A percentile compares a stretch with the other conserved stretches of the same genome.
Conservation (phyloP, 768 basidiomycete species). For the Leucosporidium yakuticum region DNA sequence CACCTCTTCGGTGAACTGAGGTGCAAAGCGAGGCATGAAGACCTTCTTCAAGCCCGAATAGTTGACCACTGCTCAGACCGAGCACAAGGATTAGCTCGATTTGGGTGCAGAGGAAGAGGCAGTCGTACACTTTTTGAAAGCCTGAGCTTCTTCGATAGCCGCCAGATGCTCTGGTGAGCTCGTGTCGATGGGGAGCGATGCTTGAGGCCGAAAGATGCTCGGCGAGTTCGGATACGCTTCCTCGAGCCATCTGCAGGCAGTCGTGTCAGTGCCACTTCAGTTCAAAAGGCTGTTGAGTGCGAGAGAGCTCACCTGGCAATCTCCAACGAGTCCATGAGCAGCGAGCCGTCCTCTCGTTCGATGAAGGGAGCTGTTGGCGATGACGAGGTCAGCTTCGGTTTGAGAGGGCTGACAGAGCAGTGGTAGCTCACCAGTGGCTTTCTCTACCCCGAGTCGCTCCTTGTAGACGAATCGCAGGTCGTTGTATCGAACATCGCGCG, state of each 20-base stretch:
- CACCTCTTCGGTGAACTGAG: no score
- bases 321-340: background rate
- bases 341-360: background rate
- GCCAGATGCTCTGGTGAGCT: background rate
- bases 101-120: background rate
- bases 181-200: background rate
- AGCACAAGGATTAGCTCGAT: no score
- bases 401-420: background rate
- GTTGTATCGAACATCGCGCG: background rate
- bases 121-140: background rate
- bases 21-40: no score
- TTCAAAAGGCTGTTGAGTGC: background rate
- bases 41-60: no score
- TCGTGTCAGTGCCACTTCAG: background rate
- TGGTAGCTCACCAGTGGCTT: background rate
- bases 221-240: background rate
- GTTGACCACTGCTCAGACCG: no score
- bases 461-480: background rate
- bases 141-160: background rate
- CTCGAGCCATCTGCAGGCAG: background rate
- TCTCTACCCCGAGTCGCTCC: background rate
- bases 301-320: background rate
- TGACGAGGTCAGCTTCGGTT: background rate
- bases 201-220: background rate
- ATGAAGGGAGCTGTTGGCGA: background rate